Evolutionary conservation across 2,329 filamentous ascomycete genomes (phyloP), one percentile per base, ranked within the genome.

Genomic region (Colletotrichum sp.): DNA sequence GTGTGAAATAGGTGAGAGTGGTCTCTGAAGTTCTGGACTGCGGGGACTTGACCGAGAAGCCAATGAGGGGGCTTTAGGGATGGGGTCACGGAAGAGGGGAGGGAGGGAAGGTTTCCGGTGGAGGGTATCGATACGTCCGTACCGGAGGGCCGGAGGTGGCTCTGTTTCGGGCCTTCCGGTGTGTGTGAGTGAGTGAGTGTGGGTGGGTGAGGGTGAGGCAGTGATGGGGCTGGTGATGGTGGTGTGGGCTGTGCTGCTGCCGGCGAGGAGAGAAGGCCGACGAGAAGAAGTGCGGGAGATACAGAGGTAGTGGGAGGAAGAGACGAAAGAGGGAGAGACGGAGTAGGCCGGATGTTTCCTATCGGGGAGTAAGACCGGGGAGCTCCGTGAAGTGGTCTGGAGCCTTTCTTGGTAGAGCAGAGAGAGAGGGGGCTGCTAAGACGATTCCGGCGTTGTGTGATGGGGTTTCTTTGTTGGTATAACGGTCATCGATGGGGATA

Each of bases 401-500:
- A 22, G 18, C 30, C 4, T 64, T n/a, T 44, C 39, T 44, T 30
- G n/a, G 32, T n/a, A 18, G 30, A 30, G 57, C 57, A 32, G 28
- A 30, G 26, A 62, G 57, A 32, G 16, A 22, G 28, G 32, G 22
- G 36, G 26, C n/a, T 30, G 22, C 72, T 75, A 75, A 13, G 26
- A 71, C 62, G 62, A 48, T 67, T 72, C 72, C 69, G 69, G 69
- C 68, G 30, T n/a, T 62, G 28, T n/a, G 18, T 44, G 30, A 28
- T 30, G 36, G 36, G 24, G 24, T 62, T 68, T 59, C 69, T 75
- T 72, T 75, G 73, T 75, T 69, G 5, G 26, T 72, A 26, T 30
- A 75, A 75, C 73, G 69, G 73, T 75, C 73, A 72, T 75, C 36
- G 69, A 68, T 48, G 15, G 63, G 48, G 48, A 34, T 62, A 36